Evolutionary conservation across 2,329 filamentous ascomycete species (phyloP).

Genomic region (Tolypocladium guangdongense): DNA sequence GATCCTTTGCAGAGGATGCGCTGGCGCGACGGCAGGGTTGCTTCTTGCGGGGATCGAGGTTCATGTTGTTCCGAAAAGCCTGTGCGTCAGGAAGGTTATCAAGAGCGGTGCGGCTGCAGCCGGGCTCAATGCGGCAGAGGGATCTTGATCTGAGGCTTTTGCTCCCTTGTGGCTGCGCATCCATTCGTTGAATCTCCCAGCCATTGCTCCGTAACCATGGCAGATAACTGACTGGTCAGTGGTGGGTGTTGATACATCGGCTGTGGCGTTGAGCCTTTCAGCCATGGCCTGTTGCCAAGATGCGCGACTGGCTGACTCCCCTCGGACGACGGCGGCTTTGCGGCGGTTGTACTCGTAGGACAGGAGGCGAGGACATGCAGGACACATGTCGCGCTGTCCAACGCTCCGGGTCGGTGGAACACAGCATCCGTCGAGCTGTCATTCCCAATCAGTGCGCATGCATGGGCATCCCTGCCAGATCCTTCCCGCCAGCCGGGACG

Average conservation of each 20-base stretch:
- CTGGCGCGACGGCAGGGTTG: not conserved
- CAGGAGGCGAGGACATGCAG: constrained; percentile 6
- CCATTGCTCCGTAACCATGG: not conserved
- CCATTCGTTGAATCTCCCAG: not conserved
- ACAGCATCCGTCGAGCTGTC: constrained; percentile 1
- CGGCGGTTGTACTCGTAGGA: constrained; percentile 1
- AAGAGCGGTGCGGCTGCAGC: not conserved
- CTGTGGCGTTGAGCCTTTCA: not conserved
- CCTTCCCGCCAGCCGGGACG: not conserved
- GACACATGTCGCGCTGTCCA: constrained; percentile 4
- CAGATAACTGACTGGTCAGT: not conserved
- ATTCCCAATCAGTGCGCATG: not conserved
- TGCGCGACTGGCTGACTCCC: not conserved
- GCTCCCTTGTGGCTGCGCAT: not conserved
- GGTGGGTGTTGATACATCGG: not conserved
- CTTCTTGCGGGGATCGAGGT: not conserved
- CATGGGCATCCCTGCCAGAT: not conserved
- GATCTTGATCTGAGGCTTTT: not conserved
- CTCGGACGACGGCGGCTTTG: not conserved
- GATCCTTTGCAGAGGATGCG: not conserved
- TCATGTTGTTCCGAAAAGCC: not conserved
- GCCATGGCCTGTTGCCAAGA: not conserved
- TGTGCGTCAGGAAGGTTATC: not conserved
- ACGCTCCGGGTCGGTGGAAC: constrained; percentile 4
- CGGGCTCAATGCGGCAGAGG: not conserved